Conservation (phyloP, 2,329 filamentous ascomycete genomes). For the Cercospora citrullina region DNA sequence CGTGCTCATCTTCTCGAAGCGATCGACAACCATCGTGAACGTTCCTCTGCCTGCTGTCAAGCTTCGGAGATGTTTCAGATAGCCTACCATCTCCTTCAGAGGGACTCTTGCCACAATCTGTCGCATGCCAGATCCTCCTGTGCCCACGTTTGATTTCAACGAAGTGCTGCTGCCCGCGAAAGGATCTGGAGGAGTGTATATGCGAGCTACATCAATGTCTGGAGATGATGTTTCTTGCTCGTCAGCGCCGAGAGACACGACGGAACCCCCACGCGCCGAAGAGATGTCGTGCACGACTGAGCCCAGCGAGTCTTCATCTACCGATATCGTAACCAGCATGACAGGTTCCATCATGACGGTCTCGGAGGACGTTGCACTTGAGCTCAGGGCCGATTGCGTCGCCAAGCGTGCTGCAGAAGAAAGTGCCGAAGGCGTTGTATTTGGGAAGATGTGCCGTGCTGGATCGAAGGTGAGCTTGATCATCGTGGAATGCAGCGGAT, state of each 20-base stretch:
- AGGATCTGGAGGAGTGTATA: constrained; percentile 87
- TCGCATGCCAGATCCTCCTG: constrained; percentile 26
- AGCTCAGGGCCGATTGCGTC: constrained; percentile 67
- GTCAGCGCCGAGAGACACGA: constrained; percentile 65
- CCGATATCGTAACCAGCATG: constrained; percentile 84
- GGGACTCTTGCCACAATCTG: constrained; percentile 84
- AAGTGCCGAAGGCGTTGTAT: constrained; percentile 65
- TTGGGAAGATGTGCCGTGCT: constrained; percentile 62
- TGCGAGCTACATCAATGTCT: constrained; percentile 67
- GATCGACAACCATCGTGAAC: constrained; percentile 72
- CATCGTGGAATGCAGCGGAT: constrained; percentile 74
- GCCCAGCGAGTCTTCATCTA: constrained; percentile 78
- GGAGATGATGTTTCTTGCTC: constrained; percentile 22
- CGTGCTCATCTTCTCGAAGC: constrained; percentile 66
- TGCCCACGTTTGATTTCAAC: constrained; percentile 15
- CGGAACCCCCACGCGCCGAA: constrained; percentile 69
- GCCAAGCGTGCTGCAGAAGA: constrained; percentile 69
- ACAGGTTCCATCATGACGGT: constrained; percentile 85
- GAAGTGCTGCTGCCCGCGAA: constrained; percentile 51
- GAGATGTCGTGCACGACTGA: constrained; percentile 80
- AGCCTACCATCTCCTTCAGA: constrained; percentile 94
- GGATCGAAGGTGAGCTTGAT: constrained; percentile 71
- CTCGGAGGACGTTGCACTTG: constrained; percentile 52
- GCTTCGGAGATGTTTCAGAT: constrained; percentile 82
- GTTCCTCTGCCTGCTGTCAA: constrained; percentile 82